These are phyloP conservation scores for Raffaelea ambrosiae DNA, from an alignment of 2,329 filamentous ascomycete genomes.

Conservation along the genomic window DNA sequence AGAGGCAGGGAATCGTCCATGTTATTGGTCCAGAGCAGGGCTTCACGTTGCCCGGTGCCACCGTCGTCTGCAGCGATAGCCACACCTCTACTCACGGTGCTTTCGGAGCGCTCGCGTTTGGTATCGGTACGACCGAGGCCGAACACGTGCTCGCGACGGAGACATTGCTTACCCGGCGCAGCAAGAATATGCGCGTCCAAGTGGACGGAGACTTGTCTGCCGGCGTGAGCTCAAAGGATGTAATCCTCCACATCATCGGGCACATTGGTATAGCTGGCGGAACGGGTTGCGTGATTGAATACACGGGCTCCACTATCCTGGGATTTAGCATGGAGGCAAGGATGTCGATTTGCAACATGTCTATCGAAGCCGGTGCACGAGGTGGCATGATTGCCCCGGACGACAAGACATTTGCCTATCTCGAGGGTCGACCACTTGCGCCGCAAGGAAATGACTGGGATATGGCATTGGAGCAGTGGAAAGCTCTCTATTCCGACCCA, in stretches of 20 bases:
- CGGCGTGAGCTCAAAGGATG: constrained; percentile 93
- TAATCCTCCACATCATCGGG: constrained; percentile 88
- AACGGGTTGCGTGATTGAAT: constrained; percentile 92
- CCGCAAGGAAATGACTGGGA: constrained; percentile 84
- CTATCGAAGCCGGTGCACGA: constrained; percentile 89
- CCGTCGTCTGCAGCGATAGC: constrained; percentile 94
- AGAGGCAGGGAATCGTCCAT: constrained; percentile 96
- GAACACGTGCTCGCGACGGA: constrained; percentile 65
- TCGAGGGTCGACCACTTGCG: constrained; percentile 85
- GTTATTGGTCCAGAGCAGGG: constrained; percentile 98
- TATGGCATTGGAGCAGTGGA: constrained; percentile 82
- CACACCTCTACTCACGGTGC: constrained; percentile 98
- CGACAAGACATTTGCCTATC: constrained; percentile 87
- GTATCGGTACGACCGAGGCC: constrained; percentile 24
- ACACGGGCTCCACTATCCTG: constrained; percentile 89
- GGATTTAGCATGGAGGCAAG: constrained; percentile 88
- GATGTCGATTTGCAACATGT: constrained; percentile 99
- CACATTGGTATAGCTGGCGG: constrained; percentile 91
- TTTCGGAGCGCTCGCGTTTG: constrained; percentile 89
- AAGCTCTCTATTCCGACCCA: constrained; percentile 73
- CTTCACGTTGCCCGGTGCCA: constrained; percentile 94
- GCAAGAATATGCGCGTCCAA: constrained; percentile 98
- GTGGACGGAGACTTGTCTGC: constrained; percentile 84
- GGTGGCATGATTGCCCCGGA: constrained; percentile 97
- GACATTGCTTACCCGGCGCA: constrained; percentile 86